Evolutionary conservation across 805 yeast species (phyloP).

Genomic region (Lipomyces orientalis): DNA sequence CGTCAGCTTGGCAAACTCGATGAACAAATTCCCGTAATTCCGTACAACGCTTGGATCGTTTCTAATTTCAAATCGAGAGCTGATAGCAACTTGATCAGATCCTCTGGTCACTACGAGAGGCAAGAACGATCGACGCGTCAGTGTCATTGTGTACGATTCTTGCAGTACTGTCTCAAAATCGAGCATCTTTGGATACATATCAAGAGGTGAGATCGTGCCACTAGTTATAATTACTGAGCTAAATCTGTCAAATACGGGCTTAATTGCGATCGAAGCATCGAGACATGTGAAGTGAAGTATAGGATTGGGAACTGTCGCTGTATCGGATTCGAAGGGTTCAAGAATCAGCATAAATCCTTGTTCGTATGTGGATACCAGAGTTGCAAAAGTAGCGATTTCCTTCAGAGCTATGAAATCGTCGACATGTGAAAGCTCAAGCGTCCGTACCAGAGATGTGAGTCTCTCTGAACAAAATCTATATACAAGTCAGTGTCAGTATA

Average conservation of each 20-base stretch:
- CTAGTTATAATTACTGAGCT: constrained; percentile 93
- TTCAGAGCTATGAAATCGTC: constrained; percentile 93
- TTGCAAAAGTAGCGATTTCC: constrained; percentile 96
- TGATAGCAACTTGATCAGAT: constrained; percentile 95
- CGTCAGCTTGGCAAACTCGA: constrained; percentile 91
- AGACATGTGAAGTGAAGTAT: constrained; percentile 89
- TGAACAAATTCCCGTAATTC: constrained; percentile 89
- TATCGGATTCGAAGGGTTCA: constrained; percentile 95
- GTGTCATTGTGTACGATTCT: constrained; percentile 94
- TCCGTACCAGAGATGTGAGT: constrained; percentile 82
- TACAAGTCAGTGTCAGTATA: neutral
- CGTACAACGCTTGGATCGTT: constrained; percentile 98
- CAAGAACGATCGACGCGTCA: constrained; percentile 87
- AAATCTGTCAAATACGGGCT: constrained; percentile 93
- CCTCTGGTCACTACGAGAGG: constrained; percentile 98
- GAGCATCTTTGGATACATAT: constrained; percentile 97
- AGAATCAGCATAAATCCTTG: constrained; percentile 87
- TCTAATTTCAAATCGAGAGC: constrained; percentile 94
- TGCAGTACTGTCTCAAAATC: constrained; percentile 92
- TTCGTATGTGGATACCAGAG: constrained; percentile 93
- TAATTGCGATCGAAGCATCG: constrained; percentile 97
- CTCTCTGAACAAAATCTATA: constrained; percentile 86
- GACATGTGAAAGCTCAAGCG: constrained; percentile 82
- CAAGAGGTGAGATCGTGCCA: constrained; percentile 97
- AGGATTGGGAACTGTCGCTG: constrained; percentile 96